phyloP scores from a whole-genome alignment of 1,284 basidiomycete genomes.

The Irpex sp. region DNA sequence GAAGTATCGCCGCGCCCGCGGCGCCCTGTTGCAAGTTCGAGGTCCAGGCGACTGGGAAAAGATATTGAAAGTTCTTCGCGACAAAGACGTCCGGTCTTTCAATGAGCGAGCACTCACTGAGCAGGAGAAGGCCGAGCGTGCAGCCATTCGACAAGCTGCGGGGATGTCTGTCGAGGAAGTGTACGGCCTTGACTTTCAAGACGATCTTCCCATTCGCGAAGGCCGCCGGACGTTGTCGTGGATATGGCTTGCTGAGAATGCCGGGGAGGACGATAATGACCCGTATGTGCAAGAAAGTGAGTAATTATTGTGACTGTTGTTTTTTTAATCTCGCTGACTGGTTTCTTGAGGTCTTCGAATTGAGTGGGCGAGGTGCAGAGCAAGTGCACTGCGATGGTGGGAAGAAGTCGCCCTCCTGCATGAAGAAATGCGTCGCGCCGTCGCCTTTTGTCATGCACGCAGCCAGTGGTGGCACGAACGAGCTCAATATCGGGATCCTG shows the following conservation, averaged over 20 bases:
- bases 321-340: neutral
- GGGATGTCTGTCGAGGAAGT: neutral
- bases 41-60: slow-evolving; percentile 3
- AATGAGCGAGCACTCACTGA: slow-evolving; percentile 3
- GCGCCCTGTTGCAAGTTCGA: neutral
- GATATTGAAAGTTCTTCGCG: neutral
- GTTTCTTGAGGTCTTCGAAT: slow-evolving; percentile 11
- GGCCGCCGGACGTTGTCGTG: slow-evolving; percentile 8
- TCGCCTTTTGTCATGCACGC: neutral
- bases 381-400: slow-evolving; percentile 12
- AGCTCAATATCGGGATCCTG: neutral
- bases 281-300: neutral
- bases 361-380: slow-evolving; percentile 14
- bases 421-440: slow-evolving; percentile 16
- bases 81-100: slow-evolving; percentile 3
- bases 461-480: neutral
- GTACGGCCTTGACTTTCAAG: neutral
- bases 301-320: neutral
- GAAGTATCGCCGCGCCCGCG: neutral
- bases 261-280: neutral
- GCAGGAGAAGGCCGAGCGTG: neutral
- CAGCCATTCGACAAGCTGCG: neutral
- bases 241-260: slow-evolving; percentile 8
- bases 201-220: neutral
- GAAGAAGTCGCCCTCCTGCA: slow-evolving; percentile 17